phyloP scores from a whole-genome alignment of 2,329 filamentous ascomycete genomes.

The Aspergillus pseudoglaucus region DNA sequence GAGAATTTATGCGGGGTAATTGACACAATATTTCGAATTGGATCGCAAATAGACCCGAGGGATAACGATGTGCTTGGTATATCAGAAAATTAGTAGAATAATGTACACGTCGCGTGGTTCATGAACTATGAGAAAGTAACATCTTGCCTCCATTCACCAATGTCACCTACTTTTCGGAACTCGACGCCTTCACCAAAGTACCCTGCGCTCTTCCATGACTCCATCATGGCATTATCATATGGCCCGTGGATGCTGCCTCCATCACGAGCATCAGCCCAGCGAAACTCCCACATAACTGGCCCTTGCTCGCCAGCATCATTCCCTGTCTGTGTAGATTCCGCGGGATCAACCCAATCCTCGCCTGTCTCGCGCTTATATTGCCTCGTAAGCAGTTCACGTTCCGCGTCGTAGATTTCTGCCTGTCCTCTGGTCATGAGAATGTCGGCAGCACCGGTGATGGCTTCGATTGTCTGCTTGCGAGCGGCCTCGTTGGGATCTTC shows the following conservation, averaged over 20 bases:
- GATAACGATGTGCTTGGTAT: conserved; percentile 12
- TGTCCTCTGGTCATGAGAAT: conserved; percentile 75
- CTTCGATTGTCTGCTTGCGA: conserved; percentile 68
- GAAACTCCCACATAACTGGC: conserved; percentile 71
- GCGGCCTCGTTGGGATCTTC: conserved; percentile 63
- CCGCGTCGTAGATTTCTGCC: conserved; percentile 84
- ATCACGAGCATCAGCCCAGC: conserved; percentile 85
- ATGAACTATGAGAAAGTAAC: conserved; percentile 46
- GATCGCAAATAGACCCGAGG: conserved; percentile 14
- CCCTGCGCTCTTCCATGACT: conserved; percentile 81
- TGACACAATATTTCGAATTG: conserved; percentile 16
- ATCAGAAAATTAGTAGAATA: conserved; percentile 2
- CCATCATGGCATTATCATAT: conserved; percentile 79
- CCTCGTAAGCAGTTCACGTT: conserved; percentile 74
- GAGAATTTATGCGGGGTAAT: conserved; percentile 17
- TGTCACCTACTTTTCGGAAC: conserved; percentile 56
- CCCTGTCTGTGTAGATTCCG: conserved; percentile 24
- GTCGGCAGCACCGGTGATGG: conserved; percentile 84
- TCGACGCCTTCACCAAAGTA: conserved; percentile 88
- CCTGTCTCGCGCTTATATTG: conserved; percentile 81
- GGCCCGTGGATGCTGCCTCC: conserved; percentile 74
- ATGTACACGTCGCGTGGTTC: conserved; percentile 7
- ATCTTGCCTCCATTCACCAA: conserved; percentile 49
- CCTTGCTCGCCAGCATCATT: conserved; percentile 26
- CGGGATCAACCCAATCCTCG: conserved; percentile 67